Conservation (phyloP, 1,284 basidiomycete genomes). For the Pseudozyma tsukubaensis region DNA sequence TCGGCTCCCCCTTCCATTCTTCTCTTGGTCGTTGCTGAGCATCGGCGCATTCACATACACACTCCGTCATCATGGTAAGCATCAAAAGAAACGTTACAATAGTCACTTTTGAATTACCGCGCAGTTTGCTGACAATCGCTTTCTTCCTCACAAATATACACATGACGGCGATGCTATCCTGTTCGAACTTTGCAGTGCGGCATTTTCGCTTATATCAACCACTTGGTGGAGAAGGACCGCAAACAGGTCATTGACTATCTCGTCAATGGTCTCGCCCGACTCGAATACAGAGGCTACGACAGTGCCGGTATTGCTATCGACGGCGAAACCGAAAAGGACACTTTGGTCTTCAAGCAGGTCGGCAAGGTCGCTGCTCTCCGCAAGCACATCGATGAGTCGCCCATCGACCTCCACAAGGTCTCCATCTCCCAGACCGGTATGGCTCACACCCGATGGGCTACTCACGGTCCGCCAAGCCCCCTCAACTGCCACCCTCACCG, state of each 20-base stretch:
- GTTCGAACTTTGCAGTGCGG: slow-evolving; percentile 56
- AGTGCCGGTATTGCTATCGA: slow-evolving; percentile 92
- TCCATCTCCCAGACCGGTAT: slow-evolving; percentile 92
- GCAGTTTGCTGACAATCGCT: slow-evolving; percentile 3
- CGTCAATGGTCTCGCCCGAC: slow-evolving; percentile 88
- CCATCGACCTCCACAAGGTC: slow-evolving; percentile 82
- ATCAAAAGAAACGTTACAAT: background rate
- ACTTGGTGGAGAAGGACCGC: slow-evolving; percentile 76
- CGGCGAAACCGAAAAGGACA: slow-evolving; percentile 82
- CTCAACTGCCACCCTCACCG: slow-evolving; percentile 96
- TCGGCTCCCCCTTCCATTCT: slow-evolving; percentile 17
- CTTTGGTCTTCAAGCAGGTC: slow-evolving; percentile 95
- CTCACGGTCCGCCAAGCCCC: slow-evolving; percentile 86
- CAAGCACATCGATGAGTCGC: slow-evolving; percentile 85
- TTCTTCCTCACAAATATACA: background rate
- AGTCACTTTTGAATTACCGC: background rate
- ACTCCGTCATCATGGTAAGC: slow-evolving; percentile 40
- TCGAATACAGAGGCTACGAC: slow-evolving; percentile 99
- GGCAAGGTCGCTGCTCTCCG: slow-evolving; percentile 96
- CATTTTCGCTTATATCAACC: slow-evolving; percentile 69
- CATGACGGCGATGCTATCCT: background rate
- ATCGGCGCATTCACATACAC: slow-evolving; percentile 24
- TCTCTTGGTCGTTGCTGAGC: slow-evolving; percentile 33
- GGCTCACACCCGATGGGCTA: slow-evolving; percentile 99
- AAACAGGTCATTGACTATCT: slow-evolving; percentile 92